These are phyloP conservation scores for Ophiobolus disseminans DNA, from an alignment of 2,329 filamentous ascomycete genomes.

Conservation along the genomic window DNA sequence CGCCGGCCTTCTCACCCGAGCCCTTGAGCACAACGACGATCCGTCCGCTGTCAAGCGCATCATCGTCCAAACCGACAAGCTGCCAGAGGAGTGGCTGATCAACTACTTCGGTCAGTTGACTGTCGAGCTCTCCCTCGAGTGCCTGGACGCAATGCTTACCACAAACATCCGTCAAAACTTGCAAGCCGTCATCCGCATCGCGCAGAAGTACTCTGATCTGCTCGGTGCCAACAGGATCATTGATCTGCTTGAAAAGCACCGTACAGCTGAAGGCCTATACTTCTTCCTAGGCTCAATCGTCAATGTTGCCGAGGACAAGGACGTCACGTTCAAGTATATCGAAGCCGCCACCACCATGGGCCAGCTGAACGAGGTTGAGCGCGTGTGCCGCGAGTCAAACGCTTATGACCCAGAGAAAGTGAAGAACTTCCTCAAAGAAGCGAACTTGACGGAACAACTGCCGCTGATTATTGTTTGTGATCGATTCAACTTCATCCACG, in stretches of 20 bases:
- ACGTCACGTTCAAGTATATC: conserved; percentile 99
- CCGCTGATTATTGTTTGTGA: conserved; percentile 98
- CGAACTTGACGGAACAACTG: conserved; percentile 87
- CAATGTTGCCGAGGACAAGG: conserved; percentile 91
- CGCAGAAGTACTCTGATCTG: conserved; percentile 97
- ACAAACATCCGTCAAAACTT: conserved; percentile 96
- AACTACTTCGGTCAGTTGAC: conserved; percentile 94
- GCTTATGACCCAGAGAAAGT: conserved; percentile 89
- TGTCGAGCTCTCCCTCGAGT: conserved; percentile 92
- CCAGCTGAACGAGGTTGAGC: conserved; percentile 94
- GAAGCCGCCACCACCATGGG: conserved; percentile 94
- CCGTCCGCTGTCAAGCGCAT: conserved; percentile 88
- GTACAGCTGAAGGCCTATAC: conserved; percentile 94
- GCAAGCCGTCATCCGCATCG: conserved; percentile 91
- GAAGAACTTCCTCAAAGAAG: conserved; percentile 99
- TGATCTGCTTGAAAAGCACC: conserved; percentile 95
- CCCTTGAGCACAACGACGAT: conserved; percentile 94
- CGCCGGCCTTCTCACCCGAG: conserved; percentile 73
- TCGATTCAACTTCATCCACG: conserved; percentile 98
- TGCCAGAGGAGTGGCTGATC: conserved; percentile 89
- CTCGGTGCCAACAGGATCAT: conserved; percentile 87
- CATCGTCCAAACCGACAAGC: conserved; percentile 82
- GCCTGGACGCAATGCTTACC: conserved; percentile 95
- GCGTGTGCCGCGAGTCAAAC: conserved; percentile 91
- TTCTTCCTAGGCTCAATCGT: conserved; percentile 98